A percentile compares a stretch with the other conserved stretches of the same genome.
Evolutionary conservation across 345 rosid genomes (phyloP).

Genomic region (Ailanthus altissimus): DNA sequence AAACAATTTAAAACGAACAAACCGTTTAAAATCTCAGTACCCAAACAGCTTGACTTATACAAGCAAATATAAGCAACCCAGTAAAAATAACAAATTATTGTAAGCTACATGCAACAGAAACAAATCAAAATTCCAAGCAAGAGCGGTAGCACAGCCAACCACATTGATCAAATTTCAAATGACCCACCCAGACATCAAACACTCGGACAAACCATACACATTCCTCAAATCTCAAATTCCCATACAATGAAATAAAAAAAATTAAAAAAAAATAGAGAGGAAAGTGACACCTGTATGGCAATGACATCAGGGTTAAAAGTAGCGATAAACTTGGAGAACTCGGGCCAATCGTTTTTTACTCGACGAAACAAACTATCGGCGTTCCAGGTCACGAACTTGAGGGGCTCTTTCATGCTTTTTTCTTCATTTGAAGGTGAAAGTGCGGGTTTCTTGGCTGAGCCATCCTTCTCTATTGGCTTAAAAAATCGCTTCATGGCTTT

Average conservation of each 20-base stretch:
- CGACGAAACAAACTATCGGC: constrained; percentile 96
- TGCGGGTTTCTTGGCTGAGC: constrained; percentile 72
- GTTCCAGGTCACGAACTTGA: constrained; percentile 89
- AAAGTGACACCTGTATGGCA: constrained; percentile 65
- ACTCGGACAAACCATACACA: constrained; percentile 15
- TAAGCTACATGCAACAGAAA: neutral
- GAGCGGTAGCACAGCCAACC: neutral
- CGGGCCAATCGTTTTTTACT: constrained; percentile 85
- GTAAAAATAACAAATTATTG: neutral
- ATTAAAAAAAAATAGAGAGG: neutral
- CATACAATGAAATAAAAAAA: neutral
- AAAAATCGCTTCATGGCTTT: constrained; percentile 85
- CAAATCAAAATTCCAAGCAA: neutral
- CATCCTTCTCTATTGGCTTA: constrained; percentile 83
- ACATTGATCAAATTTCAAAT: neutral
- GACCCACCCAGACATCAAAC: neutral
- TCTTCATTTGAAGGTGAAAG: constrained; percentile 39
- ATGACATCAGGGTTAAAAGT: constrained; percentile 82
- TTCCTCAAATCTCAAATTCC: constrained; percentile 8
- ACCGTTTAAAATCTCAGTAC: neutral
- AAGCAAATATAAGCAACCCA: neutral
- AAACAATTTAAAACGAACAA: constrained; percentile 1
- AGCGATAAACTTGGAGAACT: constrained; percentile 65
- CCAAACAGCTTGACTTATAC: constrained; percentile 1
- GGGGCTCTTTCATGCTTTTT: constrained; percentile 51